Percentiles rank a stretch among this genome's conserved stretches.
Conservation (phyloP, 2,329 filamentous ascomycete species). For the Corniculantispora saksenae region DNA sequence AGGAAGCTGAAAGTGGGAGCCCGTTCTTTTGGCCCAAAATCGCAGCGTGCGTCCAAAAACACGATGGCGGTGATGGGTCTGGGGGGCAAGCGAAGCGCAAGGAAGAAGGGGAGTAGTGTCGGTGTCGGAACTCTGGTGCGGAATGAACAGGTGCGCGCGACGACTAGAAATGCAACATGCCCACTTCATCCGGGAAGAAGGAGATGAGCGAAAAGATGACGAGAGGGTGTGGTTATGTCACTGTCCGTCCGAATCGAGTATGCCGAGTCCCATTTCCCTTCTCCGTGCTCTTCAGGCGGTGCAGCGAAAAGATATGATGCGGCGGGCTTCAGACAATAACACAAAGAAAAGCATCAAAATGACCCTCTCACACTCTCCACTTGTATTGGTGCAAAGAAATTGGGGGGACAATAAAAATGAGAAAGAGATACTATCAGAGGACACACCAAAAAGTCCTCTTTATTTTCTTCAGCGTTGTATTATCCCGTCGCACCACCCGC, state of each 20-base stretch:
- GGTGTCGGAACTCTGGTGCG: not conserved
- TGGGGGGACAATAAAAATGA: not conserved
- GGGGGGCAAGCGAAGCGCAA: not conserved
- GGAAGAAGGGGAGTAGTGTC: not conserved
- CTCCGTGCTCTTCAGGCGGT: not conserved
- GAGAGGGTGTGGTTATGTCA: not conserved
- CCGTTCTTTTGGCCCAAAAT: not conserved
- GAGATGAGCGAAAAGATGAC: not conserved
- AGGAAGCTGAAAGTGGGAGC: not conserved
- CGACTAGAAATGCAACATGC: no score
- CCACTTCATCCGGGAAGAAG: not conserved
- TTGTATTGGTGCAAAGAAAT: not conserved
- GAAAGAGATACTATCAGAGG: not conserved
- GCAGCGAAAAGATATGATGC: not conserved
- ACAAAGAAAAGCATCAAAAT: no score
- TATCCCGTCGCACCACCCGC: constrained; percentile 4
- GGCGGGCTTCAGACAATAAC: not conserved
- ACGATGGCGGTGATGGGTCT: not conserved
- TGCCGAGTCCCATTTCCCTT: constrained; percentile 11
- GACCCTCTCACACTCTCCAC: not conserved
- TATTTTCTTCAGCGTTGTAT: not conserved
- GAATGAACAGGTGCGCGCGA: not conserved
- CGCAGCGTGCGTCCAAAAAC: not conserved
- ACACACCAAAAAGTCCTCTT: not conserved
- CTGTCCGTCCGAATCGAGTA: constrained; percentile 12